Evolutionary conservation across 805 yeast species (phyloP).

Genomic region (Saccharomycopsis guyanensis): DNA sequence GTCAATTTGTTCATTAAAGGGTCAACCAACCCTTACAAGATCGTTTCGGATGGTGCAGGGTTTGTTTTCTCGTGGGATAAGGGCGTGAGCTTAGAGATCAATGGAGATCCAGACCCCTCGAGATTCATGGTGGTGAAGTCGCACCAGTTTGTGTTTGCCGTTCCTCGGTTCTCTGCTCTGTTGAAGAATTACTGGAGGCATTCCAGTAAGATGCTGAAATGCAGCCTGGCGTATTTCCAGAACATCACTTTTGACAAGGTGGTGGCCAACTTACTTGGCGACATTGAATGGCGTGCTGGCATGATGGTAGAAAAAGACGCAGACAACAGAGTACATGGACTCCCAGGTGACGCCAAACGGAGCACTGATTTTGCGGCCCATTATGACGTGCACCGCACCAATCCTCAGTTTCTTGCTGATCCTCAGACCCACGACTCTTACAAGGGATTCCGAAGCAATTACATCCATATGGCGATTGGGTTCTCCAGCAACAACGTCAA

Average conservation of each 20-base stretch:
- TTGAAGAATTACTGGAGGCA: conserved; percentile 3
- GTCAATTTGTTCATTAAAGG: conserved; percentile 59
- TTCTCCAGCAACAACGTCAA: conserved; percentile 27
- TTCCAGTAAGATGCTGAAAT: neutral
- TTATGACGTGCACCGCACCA: conserved; percentile 51
- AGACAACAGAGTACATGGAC: conserved; percentile 9
- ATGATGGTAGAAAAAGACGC: conserved; percentile 52
- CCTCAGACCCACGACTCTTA: conserved; percentile 49
- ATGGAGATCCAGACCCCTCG: conserved; percentile 40
- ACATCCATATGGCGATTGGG: conserved; percentile 47
- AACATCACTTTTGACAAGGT: conserved; percentile 30
- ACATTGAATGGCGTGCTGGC: conserved; percentile 74
- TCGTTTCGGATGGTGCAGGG: conserved; percentile 54
- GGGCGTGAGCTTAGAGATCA: conserved; percentile 41
- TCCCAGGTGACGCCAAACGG: conserved; percentile 35
- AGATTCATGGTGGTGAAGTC: conserved; percentile 49
- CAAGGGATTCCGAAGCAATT: conserved; percentile 52
- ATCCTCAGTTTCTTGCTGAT: conserved; percentile 42
- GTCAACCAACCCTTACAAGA: conserved; percentile 48
- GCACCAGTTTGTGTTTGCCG: conserved; percentile 46
- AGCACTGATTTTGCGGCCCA: conserved; percentile 48
- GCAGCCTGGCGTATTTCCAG: neutral
- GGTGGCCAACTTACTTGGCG: conserved; percentile 55
- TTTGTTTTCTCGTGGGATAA: conserved; percentile 59
- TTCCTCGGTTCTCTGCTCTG: conserved; percentile 36